phyloP scores from a whole-genome alignment of 768 basidiomycete species.

The Leccinum subgranulosum region DNA sequence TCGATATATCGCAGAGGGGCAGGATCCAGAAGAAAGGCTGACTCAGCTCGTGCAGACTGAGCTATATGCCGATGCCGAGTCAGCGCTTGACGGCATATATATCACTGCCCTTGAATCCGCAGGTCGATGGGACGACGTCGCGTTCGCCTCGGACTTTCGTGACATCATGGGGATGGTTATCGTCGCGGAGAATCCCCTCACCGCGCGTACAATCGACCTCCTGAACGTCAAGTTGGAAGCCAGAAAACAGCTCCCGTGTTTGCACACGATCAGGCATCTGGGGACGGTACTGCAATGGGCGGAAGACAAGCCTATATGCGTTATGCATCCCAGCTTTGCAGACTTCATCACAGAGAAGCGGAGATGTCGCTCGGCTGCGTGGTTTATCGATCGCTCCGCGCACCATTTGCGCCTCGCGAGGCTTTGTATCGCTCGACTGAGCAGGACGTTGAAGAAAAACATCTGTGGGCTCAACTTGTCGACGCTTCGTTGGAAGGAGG shows the following conservation, averaged over 20 bases:
- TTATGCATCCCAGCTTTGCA: constrained; percentile 33
- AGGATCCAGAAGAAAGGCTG: constrained; percentile 31
- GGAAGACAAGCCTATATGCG: constrained; percentile 25
- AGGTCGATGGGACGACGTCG: constrained; percentile 29
- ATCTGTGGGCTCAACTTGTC: constrained; percentile 23
- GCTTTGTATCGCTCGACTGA: constrained; percentile 23
- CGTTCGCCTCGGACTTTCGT: constrained; percentile 28
- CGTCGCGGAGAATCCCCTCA: constrained; percentile 29
- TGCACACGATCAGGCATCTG: constrained; percentile 29
- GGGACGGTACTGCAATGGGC: constrained; percentile 28
- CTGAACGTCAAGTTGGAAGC: no score
- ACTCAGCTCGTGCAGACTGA: constrained; percentile 19
- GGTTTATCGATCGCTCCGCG: constrained; percentile 26
- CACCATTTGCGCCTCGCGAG: constrained; percentile 23
- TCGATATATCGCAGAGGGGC: constrained; percentile 29
- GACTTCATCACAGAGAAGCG: constrained; percentile 33
- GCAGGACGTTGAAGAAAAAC: constrained; percentile 23
- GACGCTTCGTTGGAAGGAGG: constrained; percentile 9
- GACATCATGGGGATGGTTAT: constrained; percentile 30
- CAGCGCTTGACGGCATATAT: constrained; percentile 29
- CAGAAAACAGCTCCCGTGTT: constrained; percentile 24
- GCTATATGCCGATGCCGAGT: constrained; percentile 25
- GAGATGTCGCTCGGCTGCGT: constrained; percentile 26
- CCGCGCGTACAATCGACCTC: constrained; percentile 22
- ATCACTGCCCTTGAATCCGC: constrained; percentile 30